Base-by-base conservation (phyloP, 2,329 filamentous ascomycete genomes). In the Aureobasidium subglaciale region DNA sequence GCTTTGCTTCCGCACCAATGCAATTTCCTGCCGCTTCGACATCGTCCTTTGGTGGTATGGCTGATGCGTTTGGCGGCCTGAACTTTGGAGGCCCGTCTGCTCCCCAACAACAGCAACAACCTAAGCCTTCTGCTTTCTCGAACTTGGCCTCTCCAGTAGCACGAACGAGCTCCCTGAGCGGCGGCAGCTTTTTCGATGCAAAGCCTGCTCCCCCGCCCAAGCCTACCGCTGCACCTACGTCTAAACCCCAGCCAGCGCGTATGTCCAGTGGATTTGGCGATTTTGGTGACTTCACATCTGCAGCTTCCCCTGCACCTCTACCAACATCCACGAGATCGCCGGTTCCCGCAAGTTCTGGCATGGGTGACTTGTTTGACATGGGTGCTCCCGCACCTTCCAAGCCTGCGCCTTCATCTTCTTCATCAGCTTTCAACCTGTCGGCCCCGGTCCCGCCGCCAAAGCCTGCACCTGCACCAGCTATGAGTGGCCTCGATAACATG, bases 391-490 rank as follows among this genome's bases (percentile, higher is more conserved):
- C 71, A 61, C 63, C 71, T 3, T 62, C 70, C 13, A 59, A 65
- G 30, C 64, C 68, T 7, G 59, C 71, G 24, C 68, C 69, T 10
- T 65, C 66, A 22, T 64, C 64, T 29, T 70, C 74, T 18, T 68
- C 79, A 65, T 93, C 88, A 2, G 85, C 90, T 5, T 96, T 96
- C 73, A 95, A 95, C 67, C 81, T 95, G 7, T 89, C 87, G 1
- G 65, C 73, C 61, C 65, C 78, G 68, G 67, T 71, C 65, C 62
- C 76, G 0, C 60, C 65, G 0, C 59, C 65, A 4, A 66, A 65
- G 53, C 63, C 70, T 9, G 60, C 69, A 42, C 58, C 69, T 38
- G 61, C 70, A 4, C 62, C 63, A 10, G 65, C 60, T 43, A 72
- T 74, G 50, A 70, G 71, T n/a, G 68, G 70, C 10, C 71, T 78